Evolutionary conservation across 108 stramenopile species (phyloP).

Genomic region (Skeletonema costatum): DNA sequence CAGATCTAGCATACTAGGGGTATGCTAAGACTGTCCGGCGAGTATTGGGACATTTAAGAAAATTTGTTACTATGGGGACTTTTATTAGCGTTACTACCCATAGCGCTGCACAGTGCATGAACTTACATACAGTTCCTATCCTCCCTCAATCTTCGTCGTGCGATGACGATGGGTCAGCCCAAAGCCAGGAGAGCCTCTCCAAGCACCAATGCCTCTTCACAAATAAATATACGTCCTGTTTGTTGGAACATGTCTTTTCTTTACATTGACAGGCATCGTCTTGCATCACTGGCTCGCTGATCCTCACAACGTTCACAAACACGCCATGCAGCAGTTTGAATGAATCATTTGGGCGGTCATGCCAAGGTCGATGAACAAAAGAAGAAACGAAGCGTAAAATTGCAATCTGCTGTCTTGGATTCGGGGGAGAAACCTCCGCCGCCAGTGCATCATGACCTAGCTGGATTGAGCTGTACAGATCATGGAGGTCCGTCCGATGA

Average conservation of each 20-base stretch:
- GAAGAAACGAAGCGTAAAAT: background rate
- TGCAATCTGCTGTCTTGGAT: background rate
- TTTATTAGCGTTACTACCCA: no score
- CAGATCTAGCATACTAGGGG: no score
- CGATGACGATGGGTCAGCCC: no score
- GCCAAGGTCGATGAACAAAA: background rate
- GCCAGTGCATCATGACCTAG: constrained; percentile 36
- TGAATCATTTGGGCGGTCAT: background rate
- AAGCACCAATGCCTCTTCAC: constrained; percentile 33
- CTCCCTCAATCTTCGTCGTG: no score
- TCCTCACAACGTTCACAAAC: constrained; percentile 33
- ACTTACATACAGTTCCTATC: no score
- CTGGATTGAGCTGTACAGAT: constrained; percentile 47
- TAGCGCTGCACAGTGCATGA: no score
- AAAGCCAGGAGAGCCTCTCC: background rate
- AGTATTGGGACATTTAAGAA: no score
- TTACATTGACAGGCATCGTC: constrained; percentile 36
- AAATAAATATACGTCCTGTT: constrained; percentile 44
- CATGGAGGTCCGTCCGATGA: constrained; percentile 54
- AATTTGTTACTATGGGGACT: no score
- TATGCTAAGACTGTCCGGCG: no score
- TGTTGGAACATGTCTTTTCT: constrained; percentile 32
- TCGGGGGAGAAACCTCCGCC: background rate
- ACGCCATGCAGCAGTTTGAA: constrained; percentile 24
- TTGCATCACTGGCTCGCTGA: constrained; percentile 40